A percentile compares a stretch with the other conserved stretches of the same genome.
Evolutionary conservation across 495 filamentous ascomycete species (phyloP).

Genomic region (Poronia punctata): DNA sequence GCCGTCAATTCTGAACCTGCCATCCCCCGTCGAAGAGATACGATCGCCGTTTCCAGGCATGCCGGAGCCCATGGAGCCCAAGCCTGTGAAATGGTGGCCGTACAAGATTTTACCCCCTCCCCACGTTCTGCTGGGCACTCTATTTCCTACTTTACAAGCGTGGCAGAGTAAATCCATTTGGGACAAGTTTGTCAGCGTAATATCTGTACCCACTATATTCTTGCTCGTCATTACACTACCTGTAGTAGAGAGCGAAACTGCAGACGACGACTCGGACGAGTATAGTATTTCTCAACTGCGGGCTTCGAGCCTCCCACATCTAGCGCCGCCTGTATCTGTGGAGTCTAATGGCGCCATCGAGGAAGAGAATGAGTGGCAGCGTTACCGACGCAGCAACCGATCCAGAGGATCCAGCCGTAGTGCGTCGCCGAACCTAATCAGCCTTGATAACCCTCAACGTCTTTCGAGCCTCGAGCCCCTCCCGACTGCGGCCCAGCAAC

Average conservation of each 20-base stretch:
- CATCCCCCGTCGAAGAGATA: slow-evolving; percentile 18
- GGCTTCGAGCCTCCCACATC: slow-evolving; percentile 15
- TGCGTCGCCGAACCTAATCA: slow-evolving; percentile 17
- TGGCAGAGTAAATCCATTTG: slow-evolving; percentile 71
- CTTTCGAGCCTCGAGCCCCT: slow-evolving; percentile 5
- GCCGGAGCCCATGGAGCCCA: slow-evolving; percentile 43
- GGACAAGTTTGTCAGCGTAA: slow-evolving; percentile 69
- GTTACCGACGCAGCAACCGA: slow-evolving; percentile 40
- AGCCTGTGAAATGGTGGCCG: slow-evolving; percentile 63
- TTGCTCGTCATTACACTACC: slow-evolving; percentile 88
- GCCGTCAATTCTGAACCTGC: slow-evolving; percentile 28
- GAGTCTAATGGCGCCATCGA: slow-evolving; percentile 19
- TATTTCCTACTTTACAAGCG: slow-evolving; percentile 81
- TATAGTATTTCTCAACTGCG: slow-evolving; percentile 26
- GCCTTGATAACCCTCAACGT: slow-evolving; percentile 3
- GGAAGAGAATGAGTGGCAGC: slow-evolving; percentile 45
- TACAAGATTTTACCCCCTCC: slow-evolving; percentile 63
- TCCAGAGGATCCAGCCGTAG: slow-evolving; percentile 27
- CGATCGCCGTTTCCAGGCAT: slow-evolving; percentile 20
- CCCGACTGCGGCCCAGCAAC: background rate
- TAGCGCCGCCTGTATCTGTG: slow-evolving; percentile 24
- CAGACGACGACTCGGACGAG: slow-evolving; percentile 46
- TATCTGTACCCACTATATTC: slow-evolving; percentile 84
- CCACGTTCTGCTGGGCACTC: slow-evolving; percentile 57
- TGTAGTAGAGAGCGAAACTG: slow-evolving; percentile 61